Evolutionary conservation across 495 filamentous ascomycete species (phyloP).

Genomic region (Cladorrhinum samala): DNA sequence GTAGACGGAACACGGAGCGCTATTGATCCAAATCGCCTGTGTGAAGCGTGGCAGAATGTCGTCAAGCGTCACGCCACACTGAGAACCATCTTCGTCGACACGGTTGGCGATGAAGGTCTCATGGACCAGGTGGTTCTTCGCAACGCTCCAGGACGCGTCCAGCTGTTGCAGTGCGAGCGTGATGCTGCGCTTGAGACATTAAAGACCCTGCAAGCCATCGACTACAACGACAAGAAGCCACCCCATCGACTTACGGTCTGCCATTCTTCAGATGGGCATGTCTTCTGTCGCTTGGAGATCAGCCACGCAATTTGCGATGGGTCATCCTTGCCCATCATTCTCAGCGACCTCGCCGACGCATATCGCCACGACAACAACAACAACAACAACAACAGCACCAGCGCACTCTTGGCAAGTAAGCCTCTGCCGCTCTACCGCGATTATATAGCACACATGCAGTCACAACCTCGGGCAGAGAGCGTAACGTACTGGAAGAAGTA

Average conservation of each 20-base stretch:
- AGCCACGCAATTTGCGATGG: constrained; percentile 30
- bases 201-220: constrained; percentile 1
- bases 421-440: constrained; percentile 11
- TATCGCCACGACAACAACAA: constrained; percentile 1
- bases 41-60: constrained; percentile 18
- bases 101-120: constrained; percentile 18
- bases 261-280: background rate
- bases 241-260: constrained; percentile 43
- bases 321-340: constrained; percentile 16
- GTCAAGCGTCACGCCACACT: constrained; percentile 33
- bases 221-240: constrained; percentile 21
- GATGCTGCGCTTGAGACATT: constrained; percentile 7
- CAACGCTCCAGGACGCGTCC: constrained; percentile 27
- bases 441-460: constrained; percentile 29
- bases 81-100: constrained; percentile 31
- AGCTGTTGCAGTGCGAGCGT: constrained; percentile 39
- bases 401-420: background rate
- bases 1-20: constrained; percentile 20
- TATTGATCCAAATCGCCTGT: constrained; percentile 2
- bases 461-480: constrained; percentile 45
- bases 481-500: constrained; percentile 19
- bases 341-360: constrained; percentile 6
- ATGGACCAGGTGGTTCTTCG: constrained; percentile 20
- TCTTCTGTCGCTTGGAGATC: constrained; percentile 48
- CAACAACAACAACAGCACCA: background rate